Conservation (phyloP, 2,329 filamentous ascomycete species). For the Fusarium falciforme region DNA sequence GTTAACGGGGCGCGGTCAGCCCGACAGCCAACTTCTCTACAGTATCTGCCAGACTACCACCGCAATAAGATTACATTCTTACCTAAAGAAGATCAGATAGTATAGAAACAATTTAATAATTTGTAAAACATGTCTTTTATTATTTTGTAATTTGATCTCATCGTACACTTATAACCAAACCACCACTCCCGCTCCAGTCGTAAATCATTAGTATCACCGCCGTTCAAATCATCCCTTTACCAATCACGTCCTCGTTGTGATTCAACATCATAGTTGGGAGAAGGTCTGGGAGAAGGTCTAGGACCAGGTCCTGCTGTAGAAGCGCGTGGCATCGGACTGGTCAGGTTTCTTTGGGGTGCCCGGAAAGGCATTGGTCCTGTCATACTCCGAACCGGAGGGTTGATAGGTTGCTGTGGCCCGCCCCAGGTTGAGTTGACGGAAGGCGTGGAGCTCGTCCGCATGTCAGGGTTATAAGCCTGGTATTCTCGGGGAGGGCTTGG, state of each 20-base stretch:
- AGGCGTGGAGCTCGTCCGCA: constrained; percentile 49
- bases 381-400: constrained; percentile 51
- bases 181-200: constrained; percentile 15
- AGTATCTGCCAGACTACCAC: too few species aligned
- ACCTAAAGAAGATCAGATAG: too few species aligned
- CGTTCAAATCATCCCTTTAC: constrained; percentile 17
- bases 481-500: constrained; percentile 35
- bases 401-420: constrained; percentile 39
- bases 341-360: constrained; percentile 58
- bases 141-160: too few species aligned
- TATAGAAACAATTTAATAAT: too few species aligned
- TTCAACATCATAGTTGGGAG: constrained; percentile 52
- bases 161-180: background rate
- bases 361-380: constrained; percentile 52
- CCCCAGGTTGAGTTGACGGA: constrained; percentile 41
- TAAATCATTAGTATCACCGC: constrained; percentile 29
- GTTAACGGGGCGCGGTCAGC: background rate
- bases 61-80: too few species aligned
- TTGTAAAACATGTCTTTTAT: too few species aligned
- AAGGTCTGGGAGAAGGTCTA: constrained; percentile 43
- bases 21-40: too few species aligned
- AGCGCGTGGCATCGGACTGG: constrained; percentile 53
- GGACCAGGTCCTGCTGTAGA: constrained; percentile 35
- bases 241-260: constrained; percentile 48
- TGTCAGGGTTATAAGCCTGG: constrained; percentile 47